Evolutionary conservation across 2,329 filamentous ascomycete genomes (phyloP).

Genomic region (Cryphonectria nitschkei): DNA sequence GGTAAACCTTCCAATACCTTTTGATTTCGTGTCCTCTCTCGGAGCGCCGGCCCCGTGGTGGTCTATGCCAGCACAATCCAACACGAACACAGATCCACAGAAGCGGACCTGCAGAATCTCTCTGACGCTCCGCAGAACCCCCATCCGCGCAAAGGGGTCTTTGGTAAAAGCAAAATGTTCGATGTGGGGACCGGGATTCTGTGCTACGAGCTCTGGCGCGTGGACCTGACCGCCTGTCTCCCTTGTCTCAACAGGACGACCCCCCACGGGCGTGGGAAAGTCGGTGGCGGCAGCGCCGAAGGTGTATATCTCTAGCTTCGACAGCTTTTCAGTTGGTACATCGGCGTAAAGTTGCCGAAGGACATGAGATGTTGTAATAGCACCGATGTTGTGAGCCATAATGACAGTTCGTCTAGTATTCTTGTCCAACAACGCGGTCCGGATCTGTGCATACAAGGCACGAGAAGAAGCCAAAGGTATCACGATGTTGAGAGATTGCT

Average conservation of each 20-base stretch:
- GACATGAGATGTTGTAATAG: conserved; percentile 41
- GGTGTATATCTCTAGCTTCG: conserved; percentile 49
- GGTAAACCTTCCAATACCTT: not conserved
- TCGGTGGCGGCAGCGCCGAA: conserved; percentile 46
- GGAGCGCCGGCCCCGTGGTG: not conserved
- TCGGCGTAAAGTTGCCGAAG: conserved; percentile 44
- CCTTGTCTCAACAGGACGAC: conserved; percentile 29
- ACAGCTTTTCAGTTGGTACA: conserved; percentile 40
- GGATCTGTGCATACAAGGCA: conserved; percentile 42
- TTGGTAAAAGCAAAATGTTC: conserved; percentile 42
- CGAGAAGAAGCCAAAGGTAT: conserved; percentile 37
- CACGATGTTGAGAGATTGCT: conserved; percentile 35
- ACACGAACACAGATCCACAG: conserved; percentile 45
- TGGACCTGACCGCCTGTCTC: conserved; percentile 24
- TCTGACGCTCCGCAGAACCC: conserved; percentile 42
- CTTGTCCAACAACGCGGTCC: conserved; percentile 41
- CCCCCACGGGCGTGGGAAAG: conserved; percentile 42
- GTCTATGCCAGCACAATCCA: conserved; percentile 32
- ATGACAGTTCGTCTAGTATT: conserved; percentile 42
- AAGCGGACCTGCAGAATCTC: conserved; percentile 43
- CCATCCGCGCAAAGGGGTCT: conserved; percentile 45
- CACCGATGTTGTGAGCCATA: conserved; percentile 45
- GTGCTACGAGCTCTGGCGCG: conserved; percentile 29
- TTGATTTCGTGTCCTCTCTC: conserved; percentile 7
- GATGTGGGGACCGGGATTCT: conserved; percentile 37